Evolutionary conservation across 345 rosid genomes (phyloP), one percentile per base, ranked within the genome.

Genomic region (Carallia brachiata): DNA sequence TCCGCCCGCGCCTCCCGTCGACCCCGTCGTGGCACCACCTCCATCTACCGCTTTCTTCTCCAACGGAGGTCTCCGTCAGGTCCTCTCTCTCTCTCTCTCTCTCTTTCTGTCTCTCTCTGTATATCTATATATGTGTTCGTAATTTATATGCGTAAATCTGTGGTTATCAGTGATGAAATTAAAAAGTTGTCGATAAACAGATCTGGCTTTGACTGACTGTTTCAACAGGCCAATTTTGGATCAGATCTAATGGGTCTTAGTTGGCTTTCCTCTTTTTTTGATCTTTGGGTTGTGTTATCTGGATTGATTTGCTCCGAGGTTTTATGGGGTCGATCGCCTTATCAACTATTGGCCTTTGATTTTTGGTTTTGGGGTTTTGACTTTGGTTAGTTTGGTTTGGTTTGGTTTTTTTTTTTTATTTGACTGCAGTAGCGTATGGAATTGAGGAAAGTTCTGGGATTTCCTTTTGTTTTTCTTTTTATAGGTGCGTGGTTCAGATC

Each of bases 41-140:
- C 16, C 73, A 44, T 8, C 7, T 47, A 27, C 16, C 34, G 62
- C 63, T 39, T 27, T 64, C 80, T 63, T 52, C 65, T 16, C 57
- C 57, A 54, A 32, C 72, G 56, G 69, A 72, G 48, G 70, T 63
- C 72, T 78, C 73, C 67, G 63, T 61, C 71, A 77, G 88, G 83
- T 81, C 7, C 1, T 7, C 39, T 28, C 78, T 68, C 72, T 72
- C 76, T 52, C 37, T 9, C 17, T 32, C 56, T 66, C 59, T 67
- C 65, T 69, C 44, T 34, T 34, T 68, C 70, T 70, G 1, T 54
- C 23, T 30, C 15, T 79, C 52, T 61, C 34, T 36, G 52, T 7
- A 28, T 1, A 1, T 44, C 16, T 44, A 44, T 69, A 57, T 57
- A 52, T 5, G 36, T 60, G 6, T 58, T 55, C 18, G 31, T 39